A percentile compares a stretch with the other conserved stretches of the same genome.
phyloP scores from a whole-genome alignment of 805 yeast species.

The Candida anglica region DNA sequence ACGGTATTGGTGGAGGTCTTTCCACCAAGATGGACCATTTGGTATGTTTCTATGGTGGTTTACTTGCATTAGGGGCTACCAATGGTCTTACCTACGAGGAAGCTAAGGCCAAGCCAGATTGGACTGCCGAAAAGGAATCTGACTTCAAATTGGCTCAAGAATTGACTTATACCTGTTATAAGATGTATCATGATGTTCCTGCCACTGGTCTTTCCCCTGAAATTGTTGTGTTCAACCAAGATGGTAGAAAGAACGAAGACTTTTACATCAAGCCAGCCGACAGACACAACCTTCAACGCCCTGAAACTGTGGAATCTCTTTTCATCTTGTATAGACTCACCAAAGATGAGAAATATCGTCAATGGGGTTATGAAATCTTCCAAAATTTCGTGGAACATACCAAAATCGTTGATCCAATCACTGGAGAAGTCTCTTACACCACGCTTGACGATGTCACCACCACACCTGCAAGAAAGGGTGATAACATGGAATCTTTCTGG shows the following conservation, averaged over 20 bases:
- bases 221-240: slow-evolving; percentile 76
- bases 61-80: slow-evolving; percentile 86
- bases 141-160: slow-evolving; percentile 73
- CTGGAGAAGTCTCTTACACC: slow-evolving; percentile 50
- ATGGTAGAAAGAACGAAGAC: slow-evolving; percentile 26
- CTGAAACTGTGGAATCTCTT: slow-evolving; percentile 89
- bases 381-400: slow-evolving; percentile 62
- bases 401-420: slow-evolving; percentile 36
- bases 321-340: slow-evolving; percentile 78
- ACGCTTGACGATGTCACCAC: slow-evolving; percentile 64
- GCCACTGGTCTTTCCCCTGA: slow-evolving; percentile 85
- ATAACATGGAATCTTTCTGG: slow-evolving; percentile 92
- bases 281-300: slow-evolving; percentile 83
- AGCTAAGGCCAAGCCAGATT: slow-evolving; percentile 51
- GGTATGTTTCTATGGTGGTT: slow-evolving; percentile 89
- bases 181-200: slow-evolving; percentile 64
- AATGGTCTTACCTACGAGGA: slow-evolving; percentile 55
- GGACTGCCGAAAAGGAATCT: slow-evolving; percentile 56
- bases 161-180: slow-evolving; percentile 75
- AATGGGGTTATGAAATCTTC: slow-evolving; percentile 89
- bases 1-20: slow-evolving; percentile 58
- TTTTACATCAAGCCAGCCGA: slow-evolving; percentile 69
- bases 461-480: slow-evolving; percentile 50
- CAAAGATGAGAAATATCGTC: slow-evolving; percentile 73
- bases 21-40: slow-evolving; percentile 86